Evolutionary conservation across 257 asterid species (phyloP), one percentile per base, ranked within the genome.

Genomic region (Fraxinus excelsior): DNA sequence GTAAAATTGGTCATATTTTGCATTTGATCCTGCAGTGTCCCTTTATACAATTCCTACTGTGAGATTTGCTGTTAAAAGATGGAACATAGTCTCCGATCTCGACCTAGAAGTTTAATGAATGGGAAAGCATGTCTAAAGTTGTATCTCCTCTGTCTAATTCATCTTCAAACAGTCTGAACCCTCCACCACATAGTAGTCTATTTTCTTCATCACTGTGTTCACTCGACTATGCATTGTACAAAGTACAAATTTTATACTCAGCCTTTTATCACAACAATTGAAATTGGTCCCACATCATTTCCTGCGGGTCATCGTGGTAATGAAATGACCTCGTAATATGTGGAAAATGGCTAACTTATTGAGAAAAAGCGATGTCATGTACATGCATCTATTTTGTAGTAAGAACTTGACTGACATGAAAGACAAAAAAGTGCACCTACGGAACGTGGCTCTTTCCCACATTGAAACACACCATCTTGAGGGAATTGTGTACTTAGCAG

Each of bases 271-370:
- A 1, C 85, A 84, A 34, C 84, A 91, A 76, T 81, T 92, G 28
- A 81, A 79, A 53, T 84, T 85, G 78, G 91, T 89, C 25, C 83
- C 84, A 14, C 87, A 87, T 74, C 97, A 97, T 71, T 79, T 91
- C 72, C 60, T 92, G 82, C 91, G 96, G 97, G 84, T 92, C 60
- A 90, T 91, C 10, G 92, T 89, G 82, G 97, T 91, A 89, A 86
- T 91, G 97, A 92, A 89, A 86, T 91, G 96, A 78, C 77, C 46
- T 72, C 84, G 53, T 92, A 89, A 73, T 88, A 97, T 26, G 71
- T 72, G 68, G 85, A 87, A 84, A 86, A 28, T 86, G 74, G 91
- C 97, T 79, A 89, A 88, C 44, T 46, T 88, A 10, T 80, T 91
- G 88, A 92, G 96, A 83, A 87, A 83, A 56, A 80, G 89, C 1